Evolutionary conservation across 768 basidiomycete species (phyloP).

Genomic region (Crepidotus variabilis): DNA sequence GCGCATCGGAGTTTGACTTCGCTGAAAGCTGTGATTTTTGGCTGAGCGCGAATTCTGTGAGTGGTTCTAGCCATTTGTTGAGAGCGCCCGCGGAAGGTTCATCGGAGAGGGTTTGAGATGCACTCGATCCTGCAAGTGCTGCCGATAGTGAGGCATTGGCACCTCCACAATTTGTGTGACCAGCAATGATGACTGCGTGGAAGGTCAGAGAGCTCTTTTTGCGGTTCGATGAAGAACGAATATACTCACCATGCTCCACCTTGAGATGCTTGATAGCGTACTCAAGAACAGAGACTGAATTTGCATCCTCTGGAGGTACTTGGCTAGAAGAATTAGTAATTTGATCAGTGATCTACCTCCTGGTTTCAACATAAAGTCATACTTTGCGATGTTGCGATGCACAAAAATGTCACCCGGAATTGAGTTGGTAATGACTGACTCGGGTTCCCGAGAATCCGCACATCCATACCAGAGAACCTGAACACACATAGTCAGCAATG

Average conservation of each 20-base stretch:
- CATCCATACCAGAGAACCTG: conserved; percentile 75
- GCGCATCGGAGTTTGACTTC: conserved; percentile 30
- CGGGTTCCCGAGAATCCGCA: conserved; percentile 79
- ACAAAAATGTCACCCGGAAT: conserved; percentile 77
- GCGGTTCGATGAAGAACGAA: conserved; percentile 8
- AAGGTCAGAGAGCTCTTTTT: conserved; percentile 23
- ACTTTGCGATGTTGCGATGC: conserved; percentile 85
- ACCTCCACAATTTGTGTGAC: conserved; percentile 80
- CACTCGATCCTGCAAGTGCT: conserved; percentile 26
- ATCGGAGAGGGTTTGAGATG: conserved; percentile 28
- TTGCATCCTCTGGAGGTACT: conserved; percentile 66
- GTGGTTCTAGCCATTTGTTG: conserved; percentile 62
- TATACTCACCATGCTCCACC: conserved; percentile 64
- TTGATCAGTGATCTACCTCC: not conserved
- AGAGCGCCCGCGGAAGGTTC: conserved; percentile 41
- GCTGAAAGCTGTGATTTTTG: conserved; percentile 35
- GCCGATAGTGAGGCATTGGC: conserved; percentile 48
- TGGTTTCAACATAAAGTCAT: conserved; percentile 20
- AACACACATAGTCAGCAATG: not conserved
- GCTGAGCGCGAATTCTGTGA: conserved; percentile 44
- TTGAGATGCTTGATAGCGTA: conserved; percentile 66
- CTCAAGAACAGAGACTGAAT: conserved; percentile 59
- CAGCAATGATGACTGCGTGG: conserved; percentile 64
- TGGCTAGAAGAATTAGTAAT: conserved; percentile 41
- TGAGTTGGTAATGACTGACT: conserved; percentile 58